A percentile compares a stretch with the other conserved stretches of the same genome.
Evolutionary conservation across 75 land plant genomes (phyloP).

Genomic region (Pseudotsuga menziesii): DNA sequence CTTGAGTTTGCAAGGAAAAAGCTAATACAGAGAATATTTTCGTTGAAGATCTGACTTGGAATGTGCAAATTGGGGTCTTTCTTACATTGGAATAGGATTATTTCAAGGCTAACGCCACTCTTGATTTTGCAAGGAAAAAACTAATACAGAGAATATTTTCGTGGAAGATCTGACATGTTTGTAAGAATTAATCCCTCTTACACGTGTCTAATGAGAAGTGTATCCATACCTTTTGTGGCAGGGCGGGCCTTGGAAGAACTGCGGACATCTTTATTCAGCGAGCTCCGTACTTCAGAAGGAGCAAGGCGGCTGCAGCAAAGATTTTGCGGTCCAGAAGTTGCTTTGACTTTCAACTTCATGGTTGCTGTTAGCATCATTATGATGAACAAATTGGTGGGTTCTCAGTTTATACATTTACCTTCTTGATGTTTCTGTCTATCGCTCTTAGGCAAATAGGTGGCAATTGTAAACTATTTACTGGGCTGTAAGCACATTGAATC

Average conservation of each 20-base stretch:
- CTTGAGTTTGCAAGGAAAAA: neutral
- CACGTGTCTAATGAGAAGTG: neutral
- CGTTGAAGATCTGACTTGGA: neutral
- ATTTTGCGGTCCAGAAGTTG: constrained; percentile 55
- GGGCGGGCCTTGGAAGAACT: constrained; percentile 46
- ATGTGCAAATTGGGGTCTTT: too few species aligned
- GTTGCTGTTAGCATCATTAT: constrained; percentile 63
- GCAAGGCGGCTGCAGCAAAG: constrained; percentile 65
- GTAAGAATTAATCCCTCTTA: neutral
- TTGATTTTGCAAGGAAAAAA: neutral
- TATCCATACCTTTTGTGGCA: constrained; percentile 15
- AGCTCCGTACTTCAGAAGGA: constrained; percentile 50
- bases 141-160: neutral
- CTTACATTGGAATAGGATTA: neutral
- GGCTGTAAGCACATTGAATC: neutral
- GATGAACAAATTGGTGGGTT: constrained; percentile 59
- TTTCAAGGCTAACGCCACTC: neutral
- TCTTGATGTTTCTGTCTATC: neutral
- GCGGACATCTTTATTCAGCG: constrained; percentile 39
- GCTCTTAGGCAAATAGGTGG: neutral
- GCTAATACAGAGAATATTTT: neutral
- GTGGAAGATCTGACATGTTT: neutral
- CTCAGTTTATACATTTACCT: neutral
- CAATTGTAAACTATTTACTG: neutral
- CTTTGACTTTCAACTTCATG: constrained; percentile 61